Evolutionary conservation across 1,139 yeast genomes (phyloP).

Genomic region (Protomyces arabidopsidicola): DNA sequence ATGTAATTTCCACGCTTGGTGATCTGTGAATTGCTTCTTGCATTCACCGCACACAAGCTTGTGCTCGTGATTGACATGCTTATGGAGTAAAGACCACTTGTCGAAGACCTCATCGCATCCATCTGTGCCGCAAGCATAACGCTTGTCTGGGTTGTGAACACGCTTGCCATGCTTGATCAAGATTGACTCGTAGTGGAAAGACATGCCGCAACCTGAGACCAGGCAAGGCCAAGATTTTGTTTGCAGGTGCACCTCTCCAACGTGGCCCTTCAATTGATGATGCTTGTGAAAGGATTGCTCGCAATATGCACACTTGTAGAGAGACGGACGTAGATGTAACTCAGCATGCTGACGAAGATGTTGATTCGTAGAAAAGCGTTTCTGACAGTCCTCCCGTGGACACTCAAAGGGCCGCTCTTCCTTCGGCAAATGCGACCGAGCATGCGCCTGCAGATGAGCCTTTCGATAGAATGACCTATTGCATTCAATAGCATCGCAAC

Average conservation of each 20-base stretch:
- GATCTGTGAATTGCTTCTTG: conserved; percentile 70
- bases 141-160: conserved; percentile 35
- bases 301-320: conserved; percentile 51
- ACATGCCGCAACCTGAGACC: conserved; percentile 38
- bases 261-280: conserved; percentile 71
- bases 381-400: conserved; percentile 55
- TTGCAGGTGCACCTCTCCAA: conserved; percentile 53
- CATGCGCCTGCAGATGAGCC: conserved; percentile 73
- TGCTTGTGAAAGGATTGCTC: conserved; percentile 66
- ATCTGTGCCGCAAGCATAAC: conserved; percentile 36
- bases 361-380: conserved; percentile 77
- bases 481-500: conserved; percentile 56
- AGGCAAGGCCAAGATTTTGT: conserved; percentile 38
- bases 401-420: conserved; percentile 71
- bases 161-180: conserved; percentile 39
- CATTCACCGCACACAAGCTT: conserved; percentile 60
- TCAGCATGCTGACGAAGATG: conserved; percentile 71
- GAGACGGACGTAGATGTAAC: conserved; percentile 31
- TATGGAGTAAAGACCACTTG: conserved; percentile 72
- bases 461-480: conserved; percentile 64
- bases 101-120: conserved; percentile 59
- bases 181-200: conserved; percentile 38
- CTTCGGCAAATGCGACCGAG: conserved; percentile 43
- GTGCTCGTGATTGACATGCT: conserved; percentile 68
- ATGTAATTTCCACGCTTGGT: conserved; percentile 64